Conservation (phyloP, 768 basidiomycete species). For the Lactarius sanguifluus region DNA sequence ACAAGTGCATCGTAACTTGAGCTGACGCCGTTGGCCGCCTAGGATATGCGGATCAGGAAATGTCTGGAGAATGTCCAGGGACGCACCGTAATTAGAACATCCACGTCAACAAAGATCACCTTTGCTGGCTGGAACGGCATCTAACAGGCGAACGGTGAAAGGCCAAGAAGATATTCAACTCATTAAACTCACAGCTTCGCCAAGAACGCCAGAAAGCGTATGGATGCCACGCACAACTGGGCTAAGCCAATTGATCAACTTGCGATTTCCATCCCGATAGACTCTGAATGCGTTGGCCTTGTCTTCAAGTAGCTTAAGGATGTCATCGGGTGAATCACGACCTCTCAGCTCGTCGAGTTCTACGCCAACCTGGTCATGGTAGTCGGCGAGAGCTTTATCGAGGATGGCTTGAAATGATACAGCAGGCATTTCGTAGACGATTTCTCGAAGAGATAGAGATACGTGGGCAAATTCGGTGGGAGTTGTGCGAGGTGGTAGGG, state of each 20-base stretch:
- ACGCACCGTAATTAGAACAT: neutral
- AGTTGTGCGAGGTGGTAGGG: neutral
- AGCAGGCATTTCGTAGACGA: neutral
- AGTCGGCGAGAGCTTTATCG: neutral
- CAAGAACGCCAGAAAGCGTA: neutral
- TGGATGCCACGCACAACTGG: neutral
- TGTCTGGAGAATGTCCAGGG: too few relatives aligned
- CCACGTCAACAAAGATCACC: constrained; percentile 1
- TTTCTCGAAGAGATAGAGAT: neutral
- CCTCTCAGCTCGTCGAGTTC: constrained; percentile 4
- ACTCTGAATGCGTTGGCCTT: neutral
- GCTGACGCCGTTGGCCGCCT: neutral
- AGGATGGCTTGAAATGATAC: neutral
- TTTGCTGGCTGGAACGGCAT: neutral
- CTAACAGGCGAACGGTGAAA: neutral
- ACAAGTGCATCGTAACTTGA: constrained; percentile 1
- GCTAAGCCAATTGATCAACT: neutral
- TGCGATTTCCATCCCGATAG: neutral
- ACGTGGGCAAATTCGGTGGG: neutral
- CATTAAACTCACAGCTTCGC: neutral
- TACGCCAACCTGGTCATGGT: neutral
- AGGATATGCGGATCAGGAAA: neutral
- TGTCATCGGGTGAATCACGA: neutral
- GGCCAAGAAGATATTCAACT: neutral
- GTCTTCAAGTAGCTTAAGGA: neutral